Base-by-base conservation (phyloP, 345 rosid species). In the Punica granatum region DNA sequence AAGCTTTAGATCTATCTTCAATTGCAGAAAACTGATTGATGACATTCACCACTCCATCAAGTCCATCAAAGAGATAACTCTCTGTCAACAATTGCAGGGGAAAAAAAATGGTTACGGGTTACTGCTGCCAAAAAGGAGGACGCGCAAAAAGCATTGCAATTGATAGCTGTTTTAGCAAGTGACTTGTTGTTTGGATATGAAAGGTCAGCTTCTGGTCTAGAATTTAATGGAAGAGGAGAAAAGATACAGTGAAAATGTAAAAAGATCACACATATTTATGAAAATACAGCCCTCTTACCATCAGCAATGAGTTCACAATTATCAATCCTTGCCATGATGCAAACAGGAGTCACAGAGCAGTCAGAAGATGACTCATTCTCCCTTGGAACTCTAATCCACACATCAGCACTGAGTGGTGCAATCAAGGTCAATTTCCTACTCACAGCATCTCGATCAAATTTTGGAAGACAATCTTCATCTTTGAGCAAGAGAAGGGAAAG, bases 381-480 rank as follows among this genome's bases (percentile, higher is more conserved):
- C 69, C 78, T 72, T 43, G 97, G 93, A 74, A 92, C 76, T 78
- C 89, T 81, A 67, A 90, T 80, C 98, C 98, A 88, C 30, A 84
- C 73, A 72, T 90, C 93, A 56, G 84, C 96, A 81, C 73, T 74
- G 41, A 84, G 63, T 10, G 85, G 84, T 39, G 83, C 68, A 67
- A 86, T 82, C 69, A 92, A 76, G 49, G 78, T 54, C 71, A 79
- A 68, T 60, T 73, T 82, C 69, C 76, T 67, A 43, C 69, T 65
- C 30, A 65, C 65, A 35, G 70, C 58, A 36, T 77, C 75, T 71
- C 72, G 67, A 73, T 77, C 74, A 73, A 69, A 51, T 33, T 68
- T 61, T 46, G 74, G 63, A 67, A 68, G 46, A 49, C 71, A 72
- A 69, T 35, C 59, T 71, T 80, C 86, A 80, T 81, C 78, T 76